phyloP scores from a whole-genome alignment of 2,329 filamentous ascomycete genomes.

The Aureobasidium melanogenum region DNA sequence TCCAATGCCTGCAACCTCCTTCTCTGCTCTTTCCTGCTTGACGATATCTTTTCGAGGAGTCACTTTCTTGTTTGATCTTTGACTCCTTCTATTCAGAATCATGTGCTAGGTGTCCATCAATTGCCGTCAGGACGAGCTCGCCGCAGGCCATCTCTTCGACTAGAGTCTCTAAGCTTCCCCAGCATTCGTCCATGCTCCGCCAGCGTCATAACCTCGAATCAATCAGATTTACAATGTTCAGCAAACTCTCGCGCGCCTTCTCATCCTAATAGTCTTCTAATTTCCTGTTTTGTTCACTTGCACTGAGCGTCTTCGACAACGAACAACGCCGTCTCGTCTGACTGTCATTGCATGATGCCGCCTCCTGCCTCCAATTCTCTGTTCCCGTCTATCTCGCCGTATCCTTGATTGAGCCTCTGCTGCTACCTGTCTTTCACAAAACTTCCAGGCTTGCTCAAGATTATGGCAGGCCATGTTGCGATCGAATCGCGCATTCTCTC shows the following conservation, averaged over 20 bases:
- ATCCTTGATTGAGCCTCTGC: not conserved
- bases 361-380: not conserved
- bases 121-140: not conserved
- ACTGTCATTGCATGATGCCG: conserved; percentile 1
- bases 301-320: not conserved
- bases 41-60: not conserved
- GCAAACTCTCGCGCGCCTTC: not conserved
- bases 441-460: not conserved
- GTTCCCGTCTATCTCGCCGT: not conserved
- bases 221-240: not conserved
- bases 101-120: not conserved
- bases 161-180: conserved; percentile 3
- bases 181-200: conserved; percentile 2
- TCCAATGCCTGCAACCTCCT: not conserved
- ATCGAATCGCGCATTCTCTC: not conserved
- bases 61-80: not conserved
- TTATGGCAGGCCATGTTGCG: not conserved
- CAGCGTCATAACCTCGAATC: not conserved
- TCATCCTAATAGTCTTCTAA: not conserved
- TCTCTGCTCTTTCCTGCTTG: not conserved
- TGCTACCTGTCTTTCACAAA: not conserved
- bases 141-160: not conserved
- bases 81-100: not conserved
- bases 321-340: no score
- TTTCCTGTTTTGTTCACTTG: not conserved